phyloP scores from a whole-genome alignment of 345 rosid species.

The Citrus mangshanensis region DNA sequence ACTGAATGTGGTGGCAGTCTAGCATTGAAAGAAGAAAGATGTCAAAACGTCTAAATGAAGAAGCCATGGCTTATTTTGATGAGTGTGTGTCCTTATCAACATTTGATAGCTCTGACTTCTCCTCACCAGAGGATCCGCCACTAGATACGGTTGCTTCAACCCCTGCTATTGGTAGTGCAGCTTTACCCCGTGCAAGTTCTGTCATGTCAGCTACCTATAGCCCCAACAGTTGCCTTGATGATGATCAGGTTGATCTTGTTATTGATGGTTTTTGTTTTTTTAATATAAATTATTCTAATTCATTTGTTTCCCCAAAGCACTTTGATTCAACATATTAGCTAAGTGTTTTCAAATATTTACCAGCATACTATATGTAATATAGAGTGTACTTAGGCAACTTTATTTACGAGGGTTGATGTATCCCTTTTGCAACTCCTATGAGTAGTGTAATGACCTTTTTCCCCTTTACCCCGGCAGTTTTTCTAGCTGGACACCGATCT shows the following conservation, averaged over 20 bases:
- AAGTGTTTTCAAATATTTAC: neutral
- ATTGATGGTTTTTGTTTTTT: neutral
- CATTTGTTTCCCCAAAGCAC: neutral
- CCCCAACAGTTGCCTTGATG: slow-evolving; percentile 11
- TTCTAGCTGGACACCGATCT: neutral
- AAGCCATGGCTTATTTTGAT: slow-evolving; percentile 71
- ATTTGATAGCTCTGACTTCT: slow-evolving; percentile 70
- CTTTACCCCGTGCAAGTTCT: slow-evolving; percentile 19
- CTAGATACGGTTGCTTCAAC: slow-evolving; percentile 21
- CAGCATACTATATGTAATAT: neutral
- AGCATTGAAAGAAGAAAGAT: slow-evolving; percentile 67
- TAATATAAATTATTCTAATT: neutral
- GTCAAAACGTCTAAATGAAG: slow-evolving; percentile 61
- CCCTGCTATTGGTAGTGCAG: slow-evolving; percentile 13
- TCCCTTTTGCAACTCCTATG: neutral
- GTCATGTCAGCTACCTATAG: slow-evolving; percentile 15
- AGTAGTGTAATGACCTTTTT: neutral
- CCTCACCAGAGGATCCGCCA: slow-evolving; percentile 58
- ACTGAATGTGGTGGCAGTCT: slow-evolving; percentile 34
- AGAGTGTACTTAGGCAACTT: neutral
- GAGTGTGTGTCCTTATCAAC: slow-evolving; percentile 79
- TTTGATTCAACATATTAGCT: neutral
- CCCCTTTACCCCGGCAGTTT: neutral
- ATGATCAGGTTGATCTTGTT: slow-evolving; percentile 34
- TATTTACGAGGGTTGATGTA: neutral